Conservation (phyloP, 768 basidiomycete species). For the Solioccasus polychromus region DNA sequence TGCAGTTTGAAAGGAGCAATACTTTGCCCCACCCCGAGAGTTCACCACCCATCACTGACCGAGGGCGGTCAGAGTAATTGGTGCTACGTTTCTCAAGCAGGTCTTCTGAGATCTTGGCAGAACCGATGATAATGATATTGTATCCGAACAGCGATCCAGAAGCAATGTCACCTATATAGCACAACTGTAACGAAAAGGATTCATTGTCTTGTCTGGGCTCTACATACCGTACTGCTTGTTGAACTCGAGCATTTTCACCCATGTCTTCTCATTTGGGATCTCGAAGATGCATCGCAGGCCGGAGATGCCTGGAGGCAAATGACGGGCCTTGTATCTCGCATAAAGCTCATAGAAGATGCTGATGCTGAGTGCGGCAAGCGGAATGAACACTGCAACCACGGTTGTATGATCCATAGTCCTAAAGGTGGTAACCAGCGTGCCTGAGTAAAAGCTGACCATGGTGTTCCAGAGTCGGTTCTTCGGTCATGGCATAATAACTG, state of each 20-base stretch:
- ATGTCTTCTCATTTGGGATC: slow-evolving; percentile 9
- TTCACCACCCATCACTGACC: slow-evolving; percentile 19
- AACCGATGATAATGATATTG: slow-evolving; percentile 43
- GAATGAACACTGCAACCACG: too few species aligned
- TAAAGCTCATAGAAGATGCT: slow-evolving; percentile 1
- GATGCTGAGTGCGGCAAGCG: too few species aligned
- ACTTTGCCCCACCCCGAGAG: slow-evolving; percentile 21
- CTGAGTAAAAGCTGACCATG: too few species aligned
- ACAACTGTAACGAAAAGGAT: too few species aligned
- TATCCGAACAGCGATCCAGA: slow-evolving; percentile 17
- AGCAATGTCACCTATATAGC: slow-evolving; percentile 13
- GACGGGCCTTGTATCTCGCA: background rate
- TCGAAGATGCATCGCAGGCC: slow-evolving; percentile 12
- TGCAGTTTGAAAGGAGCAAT: slow-evolving; percentile 14
- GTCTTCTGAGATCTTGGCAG: slow-evolving; percentile 39
- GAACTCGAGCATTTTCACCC: slow-evolving; percentile 12
- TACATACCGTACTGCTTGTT: slow-evolving; percentile 12
- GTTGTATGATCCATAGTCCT: too few species aligned
- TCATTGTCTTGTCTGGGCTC: too few species aligned
- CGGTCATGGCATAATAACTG: too few species aligned
- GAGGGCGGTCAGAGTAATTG: slow-evolving; percentile 37
- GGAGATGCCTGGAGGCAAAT: slow-evolving; percentile 14
- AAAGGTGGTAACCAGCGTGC: too few species aligned
- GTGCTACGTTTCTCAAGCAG: slow-evolving; percentile 44
- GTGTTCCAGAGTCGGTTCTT: too few species aligned